phyloP scores from a whole-genome alignment of 192 early-diverging fungal genomes.

The Geranomyces michiganensis region DNA sequence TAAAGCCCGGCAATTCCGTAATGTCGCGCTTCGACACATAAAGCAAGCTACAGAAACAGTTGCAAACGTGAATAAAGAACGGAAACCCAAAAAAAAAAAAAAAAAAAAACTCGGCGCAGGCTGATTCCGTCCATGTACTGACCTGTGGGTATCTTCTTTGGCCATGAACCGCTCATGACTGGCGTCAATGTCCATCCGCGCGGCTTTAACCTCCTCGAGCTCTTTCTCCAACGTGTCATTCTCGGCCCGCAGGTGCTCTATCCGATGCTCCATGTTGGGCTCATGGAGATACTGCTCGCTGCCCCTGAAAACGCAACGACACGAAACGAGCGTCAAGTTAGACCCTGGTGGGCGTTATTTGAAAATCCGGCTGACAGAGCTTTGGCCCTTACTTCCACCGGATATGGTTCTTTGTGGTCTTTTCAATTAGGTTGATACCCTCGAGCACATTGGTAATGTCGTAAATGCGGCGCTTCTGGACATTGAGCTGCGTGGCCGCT shows the following conservation, averaged over 20 bases:
- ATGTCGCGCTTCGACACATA: slow-evolving; percentile 23
- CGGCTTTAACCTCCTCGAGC: slow-evolving; percentile 1
- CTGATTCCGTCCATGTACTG: neutral
- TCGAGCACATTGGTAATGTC: slow-evolving; percentile 73
- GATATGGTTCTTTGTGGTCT: slow-evolving; percentile 70
- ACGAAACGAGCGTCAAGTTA: neutral
- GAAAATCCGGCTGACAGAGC: too few relatives aligned
- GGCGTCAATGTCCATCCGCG: slow-evolving; percentile 3
- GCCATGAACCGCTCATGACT: slow-evolving; percentile 11
- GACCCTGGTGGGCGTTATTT: too few relatives aligned
- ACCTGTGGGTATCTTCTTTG: slow-evolving; percentile 15
- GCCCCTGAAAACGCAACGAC: neutral
- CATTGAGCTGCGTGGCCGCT: slow-evolving; percentile 58
- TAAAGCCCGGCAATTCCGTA: neutral
- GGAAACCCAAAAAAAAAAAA: neutral
- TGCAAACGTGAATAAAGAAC: neutral
- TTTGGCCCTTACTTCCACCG: slow-evolving; percentile 62
- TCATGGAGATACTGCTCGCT: slow-evolving; percentile 16
- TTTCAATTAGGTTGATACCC: slow-evolving; percentile 67
- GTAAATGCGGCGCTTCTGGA: slow-evolving; percentile 72
- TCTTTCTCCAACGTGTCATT: slow-evolving; percentile 26
- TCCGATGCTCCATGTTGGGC: neutral
- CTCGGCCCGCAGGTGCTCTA: slow-evolving; percentile 3
- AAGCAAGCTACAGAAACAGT: slow-evolving; percentile 1
- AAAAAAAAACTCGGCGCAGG: too few relatives aligned